Evolutionary conservation across 2,329 filamentous ascomycete species (phyloP), one percentile per base, ranked within the genome.

Genomic region (Colletotrichum agaves): DNA sequence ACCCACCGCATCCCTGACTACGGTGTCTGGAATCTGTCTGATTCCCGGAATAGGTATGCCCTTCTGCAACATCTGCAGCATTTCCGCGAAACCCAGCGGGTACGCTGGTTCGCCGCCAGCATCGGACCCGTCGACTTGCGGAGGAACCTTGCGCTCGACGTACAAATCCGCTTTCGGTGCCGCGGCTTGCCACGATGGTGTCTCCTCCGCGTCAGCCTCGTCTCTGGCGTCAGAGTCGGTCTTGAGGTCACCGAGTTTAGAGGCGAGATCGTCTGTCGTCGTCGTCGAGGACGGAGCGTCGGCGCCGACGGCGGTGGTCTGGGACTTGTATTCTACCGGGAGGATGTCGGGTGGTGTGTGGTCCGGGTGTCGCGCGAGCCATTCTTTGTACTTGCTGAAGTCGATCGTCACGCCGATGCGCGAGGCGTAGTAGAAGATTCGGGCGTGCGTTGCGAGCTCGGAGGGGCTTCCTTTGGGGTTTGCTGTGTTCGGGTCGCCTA

Each of bases 11-110:
- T 91, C 91, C 61, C 89, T 84, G 19, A 94, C 83, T 5, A 97
- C 83, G 0, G 91, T 96, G 72, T 93, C 88, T 4, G 94, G 93
- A 60, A 98, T 95, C 70, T 97, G 88, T 72, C 90, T 90, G 74
- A 98, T 97, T 1, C 94, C 94, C 1, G 94, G 93, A 47, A 98
- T 91, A 0, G 92, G 90, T 73, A 93, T 89, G 60, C 93, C 93
- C 31, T 89, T 90, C 23, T 93, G 92, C 61, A 98, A 92, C 61
- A 97, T 87, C 74, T 93, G 91, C 62, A 97, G 90, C 69, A 98
- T 93, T 71, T 95, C 90, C 7, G 92, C 91, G 78, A 98, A 97
- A 1, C 89, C 91, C 55, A 90, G 90, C 3, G 94, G 94, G 73
- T 97, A 97, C 1, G 88, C 87, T 41, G 93, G 91, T 50, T 87